These are phyloP conservation scores for Amaranthus tricolor DNA, from an alignment of 179 eudicot species.

Conservation along the genomic window DNA sequence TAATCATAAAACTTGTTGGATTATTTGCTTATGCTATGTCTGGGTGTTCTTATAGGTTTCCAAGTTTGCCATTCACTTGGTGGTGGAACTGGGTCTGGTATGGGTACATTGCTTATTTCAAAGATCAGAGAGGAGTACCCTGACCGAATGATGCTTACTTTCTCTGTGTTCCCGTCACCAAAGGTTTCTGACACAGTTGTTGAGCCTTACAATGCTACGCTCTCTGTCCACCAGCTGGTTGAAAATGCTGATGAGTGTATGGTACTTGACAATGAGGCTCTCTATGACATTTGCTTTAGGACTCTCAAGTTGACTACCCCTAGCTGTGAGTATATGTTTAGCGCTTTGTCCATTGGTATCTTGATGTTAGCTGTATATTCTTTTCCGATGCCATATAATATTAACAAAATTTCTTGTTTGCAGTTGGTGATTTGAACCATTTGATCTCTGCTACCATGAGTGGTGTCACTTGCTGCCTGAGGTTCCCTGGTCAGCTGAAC, in stretches of 20 bases:
- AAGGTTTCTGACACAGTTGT: slow-evolving; percentile 34
- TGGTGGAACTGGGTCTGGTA: slow-evolving; percentile 27
- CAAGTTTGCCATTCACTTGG: slow-evolving; percentile 32
- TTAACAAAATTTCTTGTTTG: neutral
- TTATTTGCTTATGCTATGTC: neutral
- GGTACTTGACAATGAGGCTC: slow-evolving; percentile 28
- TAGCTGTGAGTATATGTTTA: slow-evolving; percentile 22
- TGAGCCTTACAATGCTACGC: slow-evolving; percentile 37
- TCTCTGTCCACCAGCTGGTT: slow-evolving; percentile 31
- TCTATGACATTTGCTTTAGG: slow-evolving; percentile 26
- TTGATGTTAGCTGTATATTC: neutral
- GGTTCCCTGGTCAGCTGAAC: slow-evolving; percentile 36
- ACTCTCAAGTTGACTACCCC: slow-evolving; percentile 27
- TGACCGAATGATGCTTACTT: slow-evolving; percentile 29
- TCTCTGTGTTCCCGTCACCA: slow-evolving; percentile 26
- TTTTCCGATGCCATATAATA: neutral
- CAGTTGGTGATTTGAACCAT: slow-evolving; percentile 35
- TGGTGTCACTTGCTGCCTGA: slow-evolving; percentile 34
- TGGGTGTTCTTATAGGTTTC: slow-evolving; percentile 25
- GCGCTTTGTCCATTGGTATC: neutral
- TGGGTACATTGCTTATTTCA: slow-evolving; percentile 26
- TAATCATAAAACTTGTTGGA: neutral
- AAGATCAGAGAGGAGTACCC: slow-evolving; percentile 31
- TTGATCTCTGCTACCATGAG: slow-evolving; percentile 36
- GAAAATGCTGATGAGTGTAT: slow-evolving; percentile 39